phyloP scores from a whole-genome alignment of 352 stramenopile species.

The Sclerospora graminicola region DNA sequence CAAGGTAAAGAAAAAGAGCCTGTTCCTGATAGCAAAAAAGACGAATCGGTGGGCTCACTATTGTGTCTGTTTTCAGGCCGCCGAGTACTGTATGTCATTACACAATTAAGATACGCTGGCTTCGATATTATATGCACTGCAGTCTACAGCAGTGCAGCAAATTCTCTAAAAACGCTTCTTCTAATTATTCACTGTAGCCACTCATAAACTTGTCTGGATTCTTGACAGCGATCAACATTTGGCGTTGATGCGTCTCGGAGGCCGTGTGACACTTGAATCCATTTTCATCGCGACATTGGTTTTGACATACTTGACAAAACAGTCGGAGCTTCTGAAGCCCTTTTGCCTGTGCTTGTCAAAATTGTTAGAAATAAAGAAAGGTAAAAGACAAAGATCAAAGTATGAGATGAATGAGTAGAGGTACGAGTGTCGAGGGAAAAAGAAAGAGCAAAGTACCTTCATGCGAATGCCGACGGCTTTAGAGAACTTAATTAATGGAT shows the following conservation, averaged over 20 bases:
- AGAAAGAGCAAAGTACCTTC: slow-evolving; percentile 35
- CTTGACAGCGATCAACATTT: slow-evolving; percentile 97
- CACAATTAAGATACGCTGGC: slow-evolving; percentile 80
- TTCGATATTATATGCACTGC: slow-evolving; percentile 74
- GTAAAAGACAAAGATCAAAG: neutral
- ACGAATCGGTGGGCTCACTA: slow-evolving; percentile 1
- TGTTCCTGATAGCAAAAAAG: neutral
- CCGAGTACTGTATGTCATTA: slow-evolving; percentile 55
- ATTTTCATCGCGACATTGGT: slow-evolving; percentile 99
- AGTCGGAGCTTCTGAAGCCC: slow-evolving; percentile 98
- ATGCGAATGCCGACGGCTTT: slow-evolving; percentile 84
- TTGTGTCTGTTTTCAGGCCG: slow-evolving; percentile 28
- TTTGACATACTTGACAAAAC: slow-evolving; percentile 99
- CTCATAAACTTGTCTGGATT: slow-evolving; percentile 93
- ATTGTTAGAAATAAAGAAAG: neutral
- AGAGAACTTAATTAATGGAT: too few species aligned
- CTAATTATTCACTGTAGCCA: slow-evolving; percentile 90
- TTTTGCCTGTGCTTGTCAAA: slow-evolving; percentile 48
- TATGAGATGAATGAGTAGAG: neutral
- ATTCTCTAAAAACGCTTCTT: slow-evolving; percentile 92
- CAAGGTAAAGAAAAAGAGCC: slow-evolving; percentile 21
- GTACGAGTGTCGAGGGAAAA: neutral
- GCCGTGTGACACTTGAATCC: slow-evolving; percentile 99
- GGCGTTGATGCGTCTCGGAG: slow-evolving; percentile 94
- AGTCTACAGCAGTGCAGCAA: slow-evolving; percentile 86